Conservation (phyloP, 129 eudicot genomes). For the Chrysanthemum seticuspe region DNA sequence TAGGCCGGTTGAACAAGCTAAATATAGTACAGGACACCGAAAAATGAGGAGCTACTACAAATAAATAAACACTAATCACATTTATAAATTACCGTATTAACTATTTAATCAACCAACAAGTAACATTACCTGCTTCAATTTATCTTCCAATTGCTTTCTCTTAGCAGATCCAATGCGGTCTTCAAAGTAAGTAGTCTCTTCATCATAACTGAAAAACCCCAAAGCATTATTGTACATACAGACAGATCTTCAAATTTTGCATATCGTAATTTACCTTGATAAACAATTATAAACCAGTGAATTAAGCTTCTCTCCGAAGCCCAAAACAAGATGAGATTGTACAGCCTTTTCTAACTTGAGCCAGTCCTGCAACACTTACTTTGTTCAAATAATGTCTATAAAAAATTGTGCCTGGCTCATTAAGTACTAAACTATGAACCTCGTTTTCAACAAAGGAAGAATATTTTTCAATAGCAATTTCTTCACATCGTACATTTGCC, state of each 20-base stretch:
- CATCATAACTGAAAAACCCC: conserved; percentile 3
- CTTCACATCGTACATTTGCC: conserved; percentile 16
- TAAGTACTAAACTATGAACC: neutral
- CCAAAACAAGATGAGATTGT: neutral
- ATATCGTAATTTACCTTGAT: neutral
- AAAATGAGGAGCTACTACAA: neutral
- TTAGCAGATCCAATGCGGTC: neutral
- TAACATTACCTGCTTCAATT: conserved; percentile 5
- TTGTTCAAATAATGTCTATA: conserved; percentile 5
- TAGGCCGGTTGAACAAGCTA: conserved; percentile 76
- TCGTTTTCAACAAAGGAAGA: conserved; percentile 3
- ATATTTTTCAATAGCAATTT: neutral
- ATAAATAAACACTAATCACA: neutral
- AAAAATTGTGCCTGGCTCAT: neutral
- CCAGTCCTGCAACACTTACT: conserved; percentile 10
- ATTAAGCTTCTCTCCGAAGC: neutral
- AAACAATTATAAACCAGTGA: neutral
- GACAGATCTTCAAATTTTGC: neutral
- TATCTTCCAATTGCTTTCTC: conserved; percentile 10
- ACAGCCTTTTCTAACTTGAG: neutral
- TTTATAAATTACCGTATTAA: neutral
- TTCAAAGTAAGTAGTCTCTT: conserved; percentile 9
- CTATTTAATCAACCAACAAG: neutral
- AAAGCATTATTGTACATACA: neutral
- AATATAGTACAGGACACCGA: conserved; percentile 11